Conservation (phyloP, 352 stramenopile species). For the Lagenidium giganteum region DNA sequence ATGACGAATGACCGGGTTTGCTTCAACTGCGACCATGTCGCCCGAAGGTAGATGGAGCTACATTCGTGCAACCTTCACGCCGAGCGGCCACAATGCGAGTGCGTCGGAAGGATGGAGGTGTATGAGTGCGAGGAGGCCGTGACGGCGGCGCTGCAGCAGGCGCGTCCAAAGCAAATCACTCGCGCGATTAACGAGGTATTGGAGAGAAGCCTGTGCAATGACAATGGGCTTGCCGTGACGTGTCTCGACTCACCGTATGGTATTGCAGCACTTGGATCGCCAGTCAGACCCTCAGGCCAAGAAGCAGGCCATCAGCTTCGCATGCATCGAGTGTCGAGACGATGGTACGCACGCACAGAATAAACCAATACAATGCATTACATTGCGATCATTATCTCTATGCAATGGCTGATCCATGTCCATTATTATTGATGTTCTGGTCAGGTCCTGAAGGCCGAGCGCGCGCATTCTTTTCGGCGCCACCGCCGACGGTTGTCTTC, state of each 20-base stretch:
- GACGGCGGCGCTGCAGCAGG: slow-evolving; percentile 62
- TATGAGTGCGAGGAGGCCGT: slow-evolving; percentile 79
- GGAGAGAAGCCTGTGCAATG: no score
- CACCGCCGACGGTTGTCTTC: slow-evolving; percentile 75
- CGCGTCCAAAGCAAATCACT: slow-evolving; percentile 58
- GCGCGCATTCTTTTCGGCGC: slow-evolving; percentile 79
- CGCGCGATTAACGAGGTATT: slow-evolving; percentile 75
- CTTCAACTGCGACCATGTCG: slow-evolving; percentile 7
- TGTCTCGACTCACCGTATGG: no score
- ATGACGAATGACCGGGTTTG: slow-evolving; percentile 1
- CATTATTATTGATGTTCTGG: background rate
- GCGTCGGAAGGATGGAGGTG: slow-evolving; percentile 69
- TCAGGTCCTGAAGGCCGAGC: slow-evolving; percentile 71
- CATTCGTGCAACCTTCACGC: slow-evolving; percentile 8
- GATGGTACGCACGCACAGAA: no score
- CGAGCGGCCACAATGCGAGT: background rate
- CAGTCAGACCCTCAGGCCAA: background rate
- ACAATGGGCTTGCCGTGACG: no score
- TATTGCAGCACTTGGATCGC: background rate
- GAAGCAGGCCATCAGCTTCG: slow-evolving; percentile 47
- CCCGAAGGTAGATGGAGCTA: slow-evolving; percentile 16
- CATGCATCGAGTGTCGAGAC: slow-evolving; percentile 72
- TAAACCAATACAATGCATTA: background rate
- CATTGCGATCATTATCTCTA: no score
- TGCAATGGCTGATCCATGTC: background rate